Base-by-base conservation (phyloP, 371 early-diverging fungal species). In the Chytridium lagenaria region DNA sequence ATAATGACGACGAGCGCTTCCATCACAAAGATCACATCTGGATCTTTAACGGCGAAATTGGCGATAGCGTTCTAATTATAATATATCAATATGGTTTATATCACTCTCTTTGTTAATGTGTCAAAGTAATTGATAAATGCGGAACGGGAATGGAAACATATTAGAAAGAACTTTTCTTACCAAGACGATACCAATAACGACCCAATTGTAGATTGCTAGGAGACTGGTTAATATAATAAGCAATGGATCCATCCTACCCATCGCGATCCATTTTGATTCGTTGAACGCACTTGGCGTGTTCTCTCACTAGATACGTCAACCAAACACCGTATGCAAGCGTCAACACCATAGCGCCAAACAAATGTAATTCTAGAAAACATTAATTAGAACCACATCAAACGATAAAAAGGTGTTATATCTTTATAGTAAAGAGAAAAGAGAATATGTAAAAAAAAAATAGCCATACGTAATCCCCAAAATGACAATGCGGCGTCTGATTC, bases 261-360 rank as follows among this genome's bases (percentile, higher is more conserved):
- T 23, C 3, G 67, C 65, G 12, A 71, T 64, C 72, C 72, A 71
- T 50, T 66, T 64, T 10, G 72, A 71, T 50, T 71, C 72, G 66
- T 71, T 71, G 40, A 71, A 71, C 2, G 72, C 72, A 44, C 38
- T 52, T 5, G 72, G 72, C 12, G 66, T 64, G 37, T 64, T 39
- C n/a, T 16, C 66, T 19, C 10, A 71, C 50, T 15, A 50, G 23
- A 23, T 55, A 65, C 2, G 67, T 66, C 26, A 71, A 39, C 22
- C 33, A 36, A 28, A 31, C 55, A 30, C 72, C 72, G 38, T 22
- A 12, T 10, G 57, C 38, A n/a, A 71, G 66, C 10, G 72, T 71
- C 28, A 71, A 3, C 2, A 50, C 55, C 67, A 71, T 67, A 10
- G 57, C 52, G 26, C 72, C 30, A 71, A 63, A 39, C 38, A 7